These are phyloP conservation scores for Fusarium penzigii DNA, from an alignment of 2,329 filamentous ascomycete species.

Conservation along the genomic window DNA sequence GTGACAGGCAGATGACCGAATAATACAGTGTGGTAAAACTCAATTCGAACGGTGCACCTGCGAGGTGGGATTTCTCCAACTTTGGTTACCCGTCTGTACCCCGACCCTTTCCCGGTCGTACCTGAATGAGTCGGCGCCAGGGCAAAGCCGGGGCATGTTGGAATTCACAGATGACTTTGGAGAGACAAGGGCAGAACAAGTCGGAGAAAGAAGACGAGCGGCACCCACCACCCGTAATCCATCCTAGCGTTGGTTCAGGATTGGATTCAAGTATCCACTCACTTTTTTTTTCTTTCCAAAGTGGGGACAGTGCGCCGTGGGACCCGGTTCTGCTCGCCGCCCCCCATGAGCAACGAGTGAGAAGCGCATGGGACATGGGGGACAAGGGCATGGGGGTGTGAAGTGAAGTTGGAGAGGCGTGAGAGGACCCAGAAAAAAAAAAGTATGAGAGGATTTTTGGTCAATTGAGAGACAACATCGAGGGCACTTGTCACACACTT, in stretches of 20 bases:
- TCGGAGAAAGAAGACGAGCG: conserved; percentile 19
- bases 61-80: conserved; percentile 5
- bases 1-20: conserved; percentile 19
- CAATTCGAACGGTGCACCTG: conserved; percentile 30
- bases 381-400: too few relatives aligned
- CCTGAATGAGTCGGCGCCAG: conserved; percentile 20
- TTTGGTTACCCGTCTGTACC: conserved; percentile 23
- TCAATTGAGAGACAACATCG: neutral
- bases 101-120: conserved; percentile 25
- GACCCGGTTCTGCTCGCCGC: neutral
- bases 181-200: conserved; percentile 23
- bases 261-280: neutral
- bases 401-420: neutral
- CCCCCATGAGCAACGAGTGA: neutral
- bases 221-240: conserved; percentile 18
- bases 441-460: neutral
- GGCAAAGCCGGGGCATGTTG: conserved; percentile 24
- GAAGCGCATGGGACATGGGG: neutral
- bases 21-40: conserved; percentile 22
- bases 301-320: neutral
- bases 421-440: neutral
- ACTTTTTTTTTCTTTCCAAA: neutral
- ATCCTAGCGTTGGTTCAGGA: conserved; percentile 7
- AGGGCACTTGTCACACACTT: neutral
- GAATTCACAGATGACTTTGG: conserved; percentile 23